phyloP scores from a whole-genome alignment of 2,329 filamentous ascomycete genomes.

The Clarireedia homoeocarpa region DNA sequence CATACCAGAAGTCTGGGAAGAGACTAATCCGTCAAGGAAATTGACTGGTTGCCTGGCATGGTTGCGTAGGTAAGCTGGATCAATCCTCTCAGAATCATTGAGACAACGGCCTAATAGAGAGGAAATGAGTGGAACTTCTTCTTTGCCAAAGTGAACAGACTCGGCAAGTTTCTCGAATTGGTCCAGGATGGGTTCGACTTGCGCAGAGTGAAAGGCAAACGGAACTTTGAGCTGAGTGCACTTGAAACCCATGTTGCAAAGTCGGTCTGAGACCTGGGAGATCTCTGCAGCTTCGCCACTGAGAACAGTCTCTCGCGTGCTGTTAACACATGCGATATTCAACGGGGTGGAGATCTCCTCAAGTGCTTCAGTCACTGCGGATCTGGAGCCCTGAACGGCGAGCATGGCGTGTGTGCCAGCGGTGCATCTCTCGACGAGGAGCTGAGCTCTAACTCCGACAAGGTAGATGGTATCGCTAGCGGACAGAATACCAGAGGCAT shows the following conservation, averaged over 20 bases:
- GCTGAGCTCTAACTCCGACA: slow-evolving; percentile 57
- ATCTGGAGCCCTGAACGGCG: slow-evolving; percentile 44
- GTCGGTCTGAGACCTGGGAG: slow-evolving; percentile 36
- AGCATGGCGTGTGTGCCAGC: slow-evolving; percentile 60
- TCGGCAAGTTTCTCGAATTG: slow-evolving; percentile 47
- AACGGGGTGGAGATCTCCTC: background rate
- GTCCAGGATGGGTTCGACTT: slow-evolving; percentile 54
- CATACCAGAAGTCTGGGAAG: slow-evolving; percentile 48
- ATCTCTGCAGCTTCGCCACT: slow-evolving; percentile 35
- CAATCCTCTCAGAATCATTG: slow-evolving; percentile 45
- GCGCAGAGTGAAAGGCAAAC: slow-evolving; percentile 58
- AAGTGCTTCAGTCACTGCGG: slow-evolving; percentile 17
- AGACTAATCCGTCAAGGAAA: slow-evolving; percentile 51
- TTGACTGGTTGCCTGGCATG: slow-evolving; percentile 59
- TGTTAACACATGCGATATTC: slow-evolving; percentile 10
- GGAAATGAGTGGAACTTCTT: slow-evolving; percentile 55
- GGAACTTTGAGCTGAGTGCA: slow-evolving; percentile 53
- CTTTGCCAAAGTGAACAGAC: slow-evolving; percentile 45
- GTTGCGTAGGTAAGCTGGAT: slow-evolving; percentile 53
- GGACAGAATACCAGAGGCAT: slow-evolving; percentile 61
- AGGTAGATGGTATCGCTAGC: slow-evolving; percentile 63
- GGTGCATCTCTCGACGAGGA: slow-evolving; percentile 58
- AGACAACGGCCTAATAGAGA: slow-evolving; percentile 55
- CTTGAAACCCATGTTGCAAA: slow-evolving; percentile 35
- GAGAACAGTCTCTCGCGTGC: slow-evolving; percentile 8